Base-by-base conservation (phyloP, 2,329 filamentous ascomycete species). In the Colletotrichum eleusines region DNA sequence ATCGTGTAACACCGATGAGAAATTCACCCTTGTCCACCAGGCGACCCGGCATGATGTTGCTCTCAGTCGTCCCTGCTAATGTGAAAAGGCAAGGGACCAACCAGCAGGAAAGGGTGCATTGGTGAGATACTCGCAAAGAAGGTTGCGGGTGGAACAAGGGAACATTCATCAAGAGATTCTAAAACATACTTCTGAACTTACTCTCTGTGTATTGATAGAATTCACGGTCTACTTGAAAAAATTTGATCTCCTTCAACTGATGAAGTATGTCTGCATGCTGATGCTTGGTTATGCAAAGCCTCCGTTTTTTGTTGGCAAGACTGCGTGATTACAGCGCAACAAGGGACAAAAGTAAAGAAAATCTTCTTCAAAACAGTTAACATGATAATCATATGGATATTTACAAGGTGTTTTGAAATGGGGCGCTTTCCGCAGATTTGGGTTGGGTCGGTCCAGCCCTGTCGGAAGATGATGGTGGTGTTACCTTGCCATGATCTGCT, bases 381-480 rank as follows among this genome's bases (percentile, higher is more conserved):
- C 16, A 9, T 18, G 6, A 5, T 8, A 40, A 4, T 7, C 3
- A 4, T 38, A 1, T 26, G n/a, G n/a, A 57, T 5, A 5, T 26
- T 14, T 26, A 16, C 28, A 23, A 40, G 14, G 12, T 26, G 23
- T 6, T 16, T 38, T 3, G 12, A 2, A 6, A 54, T 55, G 33
- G 5, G 20, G n/a, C 3, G 12, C 38, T 59, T 44, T 44, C 55
- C 14, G 18, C 8, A 5, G 23, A 16, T 12, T 8, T 44, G 38
- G 18, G 5, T n/a, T 44, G 26, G 18, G 14, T 33, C 35, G 44
- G 23, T 9, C 14, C 42, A 12, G 44, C 20, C 23, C n/a, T 18
- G 33, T 33, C 35, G 23, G n/a, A 51, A 18, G 48, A n/a, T 38
- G 66, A 42, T 50, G 54, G 66, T 65, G 51, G 40, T 57, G 44